A percentile compares a stretch with the other conserved stretches of the same genome.
Conservation (phyloP, 192 early-diverging fungal species). For the Haplosporangium gracile region DNA sequence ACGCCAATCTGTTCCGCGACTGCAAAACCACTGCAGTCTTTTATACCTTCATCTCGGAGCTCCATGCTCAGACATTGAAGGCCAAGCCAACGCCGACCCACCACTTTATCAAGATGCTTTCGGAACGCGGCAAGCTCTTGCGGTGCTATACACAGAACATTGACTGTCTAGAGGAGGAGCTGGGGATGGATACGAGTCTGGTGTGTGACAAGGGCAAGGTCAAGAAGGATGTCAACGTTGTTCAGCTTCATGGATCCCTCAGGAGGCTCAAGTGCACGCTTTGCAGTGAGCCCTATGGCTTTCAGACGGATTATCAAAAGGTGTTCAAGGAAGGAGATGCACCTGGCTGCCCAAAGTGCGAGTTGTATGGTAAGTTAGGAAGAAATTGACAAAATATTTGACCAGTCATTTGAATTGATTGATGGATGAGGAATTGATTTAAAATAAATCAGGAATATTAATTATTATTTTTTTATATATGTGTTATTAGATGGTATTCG, state of each 20-base stretch:
- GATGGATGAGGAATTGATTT: not conserved
- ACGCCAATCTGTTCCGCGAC: conserved; percentile 84
- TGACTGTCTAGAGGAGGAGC: conserved; percentile 88
- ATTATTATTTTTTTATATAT: conserved; percentile 3
- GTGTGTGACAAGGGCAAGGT: conserved; percentile 54
- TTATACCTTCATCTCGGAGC: conserved; percentile 88
- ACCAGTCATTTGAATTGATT: not conserved
- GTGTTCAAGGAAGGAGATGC: conserved; percentile 81
- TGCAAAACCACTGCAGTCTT: conserved; percentile 73
- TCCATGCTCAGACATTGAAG: conserved; percentile 78
- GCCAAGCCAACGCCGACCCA: conserved; percentile 90
- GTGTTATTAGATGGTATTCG: conserved; percentile 58
- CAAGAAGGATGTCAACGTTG: conserved; percentile 74
- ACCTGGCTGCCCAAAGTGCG: conserved; percentile 74
- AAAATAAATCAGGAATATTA: not conserved
- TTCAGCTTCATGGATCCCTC: conserved; percentile 95
- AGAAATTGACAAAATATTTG: not conserved
- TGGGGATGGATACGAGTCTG: conserved; percentile 70
- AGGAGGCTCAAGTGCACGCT: conserved; percentile 89
- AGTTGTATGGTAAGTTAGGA: conserved; percentile 42
- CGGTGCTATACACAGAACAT: conserved; percentile 99
- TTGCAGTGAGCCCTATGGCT: conserved; percentile 79
- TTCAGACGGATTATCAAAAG: conserved; percentile 67
- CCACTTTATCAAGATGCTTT: conserved; percentile 83
- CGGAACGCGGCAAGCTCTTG: conserved; percentile 81